Conservation (phyloP, 176 grass and related monocot species). For the Carex scoparia region DNA sequence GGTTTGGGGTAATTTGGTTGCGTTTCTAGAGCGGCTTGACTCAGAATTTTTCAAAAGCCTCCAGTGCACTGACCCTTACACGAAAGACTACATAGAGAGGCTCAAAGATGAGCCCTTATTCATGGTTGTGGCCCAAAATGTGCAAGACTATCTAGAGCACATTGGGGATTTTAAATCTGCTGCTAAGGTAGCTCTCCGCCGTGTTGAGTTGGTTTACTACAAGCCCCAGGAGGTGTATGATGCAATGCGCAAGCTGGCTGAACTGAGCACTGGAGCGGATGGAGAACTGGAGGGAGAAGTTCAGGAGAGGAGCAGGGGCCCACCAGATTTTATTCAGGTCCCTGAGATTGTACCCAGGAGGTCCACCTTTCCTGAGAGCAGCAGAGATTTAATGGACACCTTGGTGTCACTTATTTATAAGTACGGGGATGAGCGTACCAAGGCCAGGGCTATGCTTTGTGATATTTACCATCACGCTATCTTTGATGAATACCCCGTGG, state of each 20-base stretch:
- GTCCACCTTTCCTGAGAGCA: slow-evolving; percentile 79
- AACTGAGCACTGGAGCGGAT: slow-evolving; percentile 42
- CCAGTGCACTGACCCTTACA: slow-evolving; percentile 78
- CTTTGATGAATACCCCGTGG: slow-evolving; percentile 76
- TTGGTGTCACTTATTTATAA: slow-evolving; percentile 88
- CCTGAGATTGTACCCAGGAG: slow-evolving; percentile 75
- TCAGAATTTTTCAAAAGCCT: slow-evolving; percentile 90
- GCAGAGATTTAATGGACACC: slow-evolving; percentile 65
- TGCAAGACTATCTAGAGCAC: slow-evolving; percentile 78
- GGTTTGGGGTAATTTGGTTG: slow-evolving; percentile 79
- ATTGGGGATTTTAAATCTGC: slow-evolving; percentile 68
- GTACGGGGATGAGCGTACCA: slow-evolving; percentile 91
- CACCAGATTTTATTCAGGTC: slow-evolving; percentile 63
- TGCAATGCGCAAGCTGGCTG: slow-evolving; percentile 78
- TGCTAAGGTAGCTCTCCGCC: slow-evolving; percentile 68
- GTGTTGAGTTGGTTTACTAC: slow-evolving; percentile 88
- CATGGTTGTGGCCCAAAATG: slow-evolving; percentile 86
- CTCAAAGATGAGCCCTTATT: slow-evolving; percentile 87
- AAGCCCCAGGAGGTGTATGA: slow-evolving; percentile 98
- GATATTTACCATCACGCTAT: slow-evolving; percentile 97
- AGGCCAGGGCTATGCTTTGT: slow-evolving; percentile 93
- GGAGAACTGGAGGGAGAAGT: slow-evolving; percentile 43
- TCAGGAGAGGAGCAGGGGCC: slow-evolving; percentile 39
- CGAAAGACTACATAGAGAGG: slow-evolving; percentile 89
- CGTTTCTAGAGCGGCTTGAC: slow-evolving; percentile 83